Evolutionary conservation across 768 basidiomycete genomes (phyloP), one percentile per base, ranked within the genome.

Genomic region (Sarcodon aspratus): DNA sequence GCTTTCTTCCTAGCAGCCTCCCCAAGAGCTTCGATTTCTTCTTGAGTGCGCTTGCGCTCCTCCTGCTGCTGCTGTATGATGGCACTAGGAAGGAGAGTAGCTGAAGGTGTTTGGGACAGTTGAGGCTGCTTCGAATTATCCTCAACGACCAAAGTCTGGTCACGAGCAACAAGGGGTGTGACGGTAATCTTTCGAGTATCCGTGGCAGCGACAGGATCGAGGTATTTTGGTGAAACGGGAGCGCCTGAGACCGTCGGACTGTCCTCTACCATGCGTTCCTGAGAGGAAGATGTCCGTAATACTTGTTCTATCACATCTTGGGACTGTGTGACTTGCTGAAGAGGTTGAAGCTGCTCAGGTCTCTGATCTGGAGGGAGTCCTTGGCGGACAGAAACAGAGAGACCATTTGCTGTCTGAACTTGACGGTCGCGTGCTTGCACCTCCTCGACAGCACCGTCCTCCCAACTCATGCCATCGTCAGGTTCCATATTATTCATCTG

Each of bases 401-500:
- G 15, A 5, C 9, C 9, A 13, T 15, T 13, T 9, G 11, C 27
- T 13, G 13, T 11, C 11, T 59, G 48, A 48, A 12, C 50, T 48
- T 48, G 44, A 52, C 45, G 15, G 21, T 27, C 21, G 21, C 21
- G 21, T 27, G 21, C 21, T 48, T 65, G 64, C 50, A 56, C 71
- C 40, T 73, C 70, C 47, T 75, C 78, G 2, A 76, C 80, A 9
- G 71, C 74, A 35, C 70, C 64, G 48, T 90, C 86, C 44, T 92
- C 90, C 92, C 93, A 94, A 51, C 76, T 75, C 78, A 94, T 87
- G 2, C 82, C 85, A 57, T 93, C 91, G 52, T 91, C 89, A 0
- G 75, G 77, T 47, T 85, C 84, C 72, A 82, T 77, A 15, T 37
- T 50, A 6, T 45, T 43, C 5, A 54, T 50, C 42, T 66, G 45